phyloP scores from a whole-genome alignment of 2,329 filamentous ascomycete genomes.

The Fusarium sp. region DNA sequence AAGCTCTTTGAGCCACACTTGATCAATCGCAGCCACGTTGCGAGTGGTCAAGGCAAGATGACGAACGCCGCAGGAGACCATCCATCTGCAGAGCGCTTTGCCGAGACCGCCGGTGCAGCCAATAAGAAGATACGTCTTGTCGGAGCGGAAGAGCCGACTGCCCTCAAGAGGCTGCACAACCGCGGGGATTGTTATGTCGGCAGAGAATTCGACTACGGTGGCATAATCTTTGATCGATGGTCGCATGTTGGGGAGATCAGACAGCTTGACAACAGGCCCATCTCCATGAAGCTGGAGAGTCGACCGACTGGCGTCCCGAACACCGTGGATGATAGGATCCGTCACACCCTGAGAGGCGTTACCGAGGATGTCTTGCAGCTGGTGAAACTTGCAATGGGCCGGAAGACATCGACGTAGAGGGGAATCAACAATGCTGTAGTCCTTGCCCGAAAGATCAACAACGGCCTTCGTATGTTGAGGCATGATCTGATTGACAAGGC shows the following conservation, averaged over 20 bases:
- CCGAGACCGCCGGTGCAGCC: slow-evolving; percentile 2
- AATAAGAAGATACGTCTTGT: background rate
- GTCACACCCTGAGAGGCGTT: background rate
- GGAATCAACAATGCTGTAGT: background rate
- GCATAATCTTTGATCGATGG: background rate
- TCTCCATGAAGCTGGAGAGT: background rate
- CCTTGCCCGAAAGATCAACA: background rate
- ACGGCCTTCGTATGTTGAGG: background rate
- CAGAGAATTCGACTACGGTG: background rate
- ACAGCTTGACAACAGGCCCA: background rate
- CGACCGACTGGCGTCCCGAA: background rate
- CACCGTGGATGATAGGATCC: background rate
- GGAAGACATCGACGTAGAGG: background rate
- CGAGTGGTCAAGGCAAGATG: slow-evolving; percentile 4
- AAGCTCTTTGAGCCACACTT: background rate
- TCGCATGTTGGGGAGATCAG: background rate
- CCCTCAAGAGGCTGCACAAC: background rate
- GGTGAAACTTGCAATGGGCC: background rate
- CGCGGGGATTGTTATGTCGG: background rate
- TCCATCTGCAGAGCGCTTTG: background rate
- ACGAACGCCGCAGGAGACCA: background rate
- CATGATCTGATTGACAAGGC: background rate
- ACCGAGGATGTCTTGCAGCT: background rate
- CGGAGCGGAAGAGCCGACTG: background rate
- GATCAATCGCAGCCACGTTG: background rate